Base-by-base conservation (phyloP, 306 rosid genomes). In the Alnus glutinosa region DNA sequence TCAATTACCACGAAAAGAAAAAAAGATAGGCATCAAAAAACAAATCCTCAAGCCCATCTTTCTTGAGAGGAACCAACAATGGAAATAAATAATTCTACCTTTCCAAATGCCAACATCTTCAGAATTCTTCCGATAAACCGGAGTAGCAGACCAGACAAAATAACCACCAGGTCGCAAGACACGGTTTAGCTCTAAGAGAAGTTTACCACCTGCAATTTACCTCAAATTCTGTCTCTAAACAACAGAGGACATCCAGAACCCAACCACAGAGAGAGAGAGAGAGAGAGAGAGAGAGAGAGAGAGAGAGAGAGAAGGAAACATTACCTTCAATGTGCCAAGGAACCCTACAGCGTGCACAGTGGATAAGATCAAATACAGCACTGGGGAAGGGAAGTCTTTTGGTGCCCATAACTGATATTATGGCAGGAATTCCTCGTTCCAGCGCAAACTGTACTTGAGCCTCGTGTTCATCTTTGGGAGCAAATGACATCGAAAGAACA, bases 61-160 rank as follows among this genome's bases (percentile, higher is more conserved):
- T 73, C 67, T 54, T 75, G 23, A 67, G 55, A 73, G 72, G 47
- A 62, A 72, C 9, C 72, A 11, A 57, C 52, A 66, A 52, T 64
- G 78, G 54, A 49, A 59, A 55, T 12, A 70, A 78, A 44, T 47
- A 71, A 48, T 39, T 77, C n/a, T 79, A 90, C 98, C 97, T 30
- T 87, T 85, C 98, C 98, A 93, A 83, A 93, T 93, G 61, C 81
- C 91, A 47, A 81, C 85, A 81, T 87, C 81, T 82, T 91, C 97
- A 19, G 90, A 89, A 86, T 87, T 84, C 87, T 90, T 89, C 71
- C 83, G 92, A 85, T 93, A 93, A 80, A 93, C 97, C 0, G 98
- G 98, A 74, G 97, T 93, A 78, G 98, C 98, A 76, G 98, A 93
- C 97, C 98, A 93, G 70, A 93, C 95, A 90, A 93, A 93, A 85